Evolutionary conservation across 2,329 filamentous ascomycete species (phyloP), one percentile per base, ranked within the genome.

Genomic region (Venturia pyrina): DNA sequence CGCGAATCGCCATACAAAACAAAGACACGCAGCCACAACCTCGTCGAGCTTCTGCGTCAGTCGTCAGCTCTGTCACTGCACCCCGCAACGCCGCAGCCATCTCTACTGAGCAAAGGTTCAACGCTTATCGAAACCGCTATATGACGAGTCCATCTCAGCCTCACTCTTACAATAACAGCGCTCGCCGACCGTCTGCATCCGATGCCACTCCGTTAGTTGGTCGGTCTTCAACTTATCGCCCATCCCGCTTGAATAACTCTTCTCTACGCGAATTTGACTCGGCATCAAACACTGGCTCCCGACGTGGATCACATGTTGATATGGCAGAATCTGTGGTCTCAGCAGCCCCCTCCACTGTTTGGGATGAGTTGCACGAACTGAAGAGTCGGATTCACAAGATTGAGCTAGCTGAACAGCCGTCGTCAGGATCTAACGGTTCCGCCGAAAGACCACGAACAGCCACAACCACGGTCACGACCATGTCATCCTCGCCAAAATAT

Each of bases 351-450:
- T 96, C 92, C 1, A 97, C 92, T 0, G 91, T 99, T 2, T 99
- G 95, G 95, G 95, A 98, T 74, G 95, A 99, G 76, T 79, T 99
- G 37, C 95, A 98, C 71, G 95, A 98, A 69, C 79, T 99, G 60
- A 98, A 98, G 75, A 95, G 91, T 50, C 87, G 95, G 40, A 96
- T 99, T 71, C 88, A 91, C 70, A 90, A 91, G 67, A 83, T 99
- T 11, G 95, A 98, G 75, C 78, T 96, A 70, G 96, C 91, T 2
- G 93, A 93, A 67, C 96, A 96, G 76, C 80, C 90, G 0, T 92
- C 90, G 1, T 93, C 92, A 2, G 89, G 88, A 7, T 71, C 74
- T n/a, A 85, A 87, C 69, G 83, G 85, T 11, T 88, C 88, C 0
- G 88, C 88, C 44, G 93, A 98, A 67, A 85, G 95, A 67, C 95